phyloP scores from a whole-genome alignment of 441 rosid genomes.

The Pelargonium myrrhifolium region DNA sequence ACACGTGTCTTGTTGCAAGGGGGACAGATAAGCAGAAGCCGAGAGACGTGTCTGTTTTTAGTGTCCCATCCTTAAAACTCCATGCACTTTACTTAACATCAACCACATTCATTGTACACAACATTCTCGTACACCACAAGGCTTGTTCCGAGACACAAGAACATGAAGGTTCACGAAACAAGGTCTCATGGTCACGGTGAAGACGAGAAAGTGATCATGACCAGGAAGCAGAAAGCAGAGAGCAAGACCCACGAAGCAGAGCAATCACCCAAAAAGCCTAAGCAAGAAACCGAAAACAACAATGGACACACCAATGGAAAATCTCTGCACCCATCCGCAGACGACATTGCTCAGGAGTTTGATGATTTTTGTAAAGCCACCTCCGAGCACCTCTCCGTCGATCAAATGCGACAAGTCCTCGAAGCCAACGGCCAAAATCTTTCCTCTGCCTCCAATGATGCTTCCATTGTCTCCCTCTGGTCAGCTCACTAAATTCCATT shows the following conservation, averaged over 20 bases:
- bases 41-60: background rate
- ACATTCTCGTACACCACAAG: background rate
- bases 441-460: slow-evolving; percentile 38
- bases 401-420: slow-evolving; percentile 55
- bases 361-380: slow-evolving; percentile 44
- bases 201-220: slow-evolving; percentile 57
- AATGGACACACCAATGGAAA: slow-evolving; percentile 26
- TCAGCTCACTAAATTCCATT: slow-evolving; percentile 14
- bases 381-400: slow-evolving; percentile 40
- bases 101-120: background rate
- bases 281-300: slow-evolving; percentile 27
- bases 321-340: slow-evolving; percentile 8
- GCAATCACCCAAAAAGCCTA: slow-evolving; percentile 55
- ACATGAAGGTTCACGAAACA: slow-evolving; percentile 56
- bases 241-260: slow-evolving; percentile 45
- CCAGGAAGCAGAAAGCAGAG: slow-evolving; percentile 76
- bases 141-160: background rate
- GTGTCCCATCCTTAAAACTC: background rate
- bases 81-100: background rate
- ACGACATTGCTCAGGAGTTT: slow-evolving; percentile 32
- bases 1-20: background rate
- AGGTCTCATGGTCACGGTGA: slow-evolving; percentile 49
- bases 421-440: slow-evolving; percentile 50
- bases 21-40: background rate
- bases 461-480: slow-evolving; percentile 42